A percentile compares a stretch with the other conserved stretches of the same genome.
Conservation (phyloP, 2,329 filamentous ascomycete genomes). For the Colletotrichum tamarilloi region DNA sequence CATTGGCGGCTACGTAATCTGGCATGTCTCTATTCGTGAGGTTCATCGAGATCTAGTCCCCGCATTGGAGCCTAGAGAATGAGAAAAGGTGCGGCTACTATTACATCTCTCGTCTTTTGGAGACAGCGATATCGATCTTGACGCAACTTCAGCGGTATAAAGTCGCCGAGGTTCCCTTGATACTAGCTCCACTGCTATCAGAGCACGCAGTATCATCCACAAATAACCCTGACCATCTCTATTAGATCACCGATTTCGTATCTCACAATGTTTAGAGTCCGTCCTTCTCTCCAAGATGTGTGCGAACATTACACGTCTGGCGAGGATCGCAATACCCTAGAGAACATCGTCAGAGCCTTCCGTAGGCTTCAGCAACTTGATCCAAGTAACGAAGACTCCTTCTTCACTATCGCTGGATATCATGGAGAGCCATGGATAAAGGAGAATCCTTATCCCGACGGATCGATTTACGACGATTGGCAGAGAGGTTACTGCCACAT, state of each 20-base stretch:
- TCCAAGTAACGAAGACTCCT: conserved; percentile 38
- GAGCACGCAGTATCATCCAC: not conserved
- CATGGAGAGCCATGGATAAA: conserved; percentile 43
- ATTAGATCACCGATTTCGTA: not conserved
- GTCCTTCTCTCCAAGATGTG: not conserved
- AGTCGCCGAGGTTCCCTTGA: not conserved
- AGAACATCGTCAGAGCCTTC: conserved; percentile 21
- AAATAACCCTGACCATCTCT: not conserved
- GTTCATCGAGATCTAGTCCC: not conserved
- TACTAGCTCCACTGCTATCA: no score
- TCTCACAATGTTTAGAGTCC: not conserved
- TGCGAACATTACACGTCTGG: not conserved
- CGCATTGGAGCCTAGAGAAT: not conserved
- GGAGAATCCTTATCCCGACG: conserved; percentile 20
- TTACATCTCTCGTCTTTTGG: not conserved
- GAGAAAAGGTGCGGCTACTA: not conserved
- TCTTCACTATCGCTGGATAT: conserved; percentile 42
- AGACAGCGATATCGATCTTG: no score
- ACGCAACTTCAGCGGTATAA: not conserved
- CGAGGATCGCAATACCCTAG: not conserved
- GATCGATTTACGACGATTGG: conserved; percentile 32
- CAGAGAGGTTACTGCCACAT: conserved; percentile 46
- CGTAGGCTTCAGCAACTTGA: conserved; percentile 1
- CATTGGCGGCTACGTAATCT: no score
- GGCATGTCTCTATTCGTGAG: not conserved